Base-by-base conservation (phyloP, 306 rosid genomes). In the Dryas octopetala region DNA sequence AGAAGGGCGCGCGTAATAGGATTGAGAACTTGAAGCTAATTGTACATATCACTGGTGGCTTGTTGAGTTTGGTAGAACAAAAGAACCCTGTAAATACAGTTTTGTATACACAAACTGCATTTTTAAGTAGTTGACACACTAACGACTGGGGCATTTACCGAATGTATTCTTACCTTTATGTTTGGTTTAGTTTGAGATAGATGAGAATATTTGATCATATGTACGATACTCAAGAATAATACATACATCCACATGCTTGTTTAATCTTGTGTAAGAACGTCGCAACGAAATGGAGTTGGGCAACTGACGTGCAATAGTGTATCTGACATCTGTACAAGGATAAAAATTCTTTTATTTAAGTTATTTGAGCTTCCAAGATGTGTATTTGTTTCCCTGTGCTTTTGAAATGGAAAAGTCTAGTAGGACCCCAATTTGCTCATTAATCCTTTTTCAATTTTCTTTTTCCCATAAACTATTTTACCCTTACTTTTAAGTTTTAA, bases 1-100 rank as follows among this genome's bases (percentile, higher is more conserved):
- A 70, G 88, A 79, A 85, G 93, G 91, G 40, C 90, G 83, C 0
- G 84, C 84, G 4, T 7, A 71, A 13, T 43, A 63, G 72, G 80
- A 63, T 66, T 52, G 67, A 52, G 62, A 53, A 47, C 48, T 62
- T 28, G 59, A 60, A 2, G 66, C 46, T 16, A 41, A 16, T 58
- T 68, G 73, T 80, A 80, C 6, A 53, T 54, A 45, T 26, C 26
- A 49, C 46, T 15, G 9, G 52, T 75, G 62, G 45, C 19, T 53
- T 26, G 12, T 45, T 19, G 44, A 63, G 46, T 0, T 51, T 9
- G 71, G 15, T 49, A 23, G 62, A 66, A 69, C 48, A 11, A 66
- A 66, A 32, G 66, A 44, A 40, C 62, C 17, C 40, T 79, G 83
- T 75, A 77, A 73, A 75, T 76, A 80, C 58, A n/a, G 62, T 78